Evolutionary conservation across 768 basidiomycete species (phyloP).

Genomic region (Tephrocybe sp.): DNA sequence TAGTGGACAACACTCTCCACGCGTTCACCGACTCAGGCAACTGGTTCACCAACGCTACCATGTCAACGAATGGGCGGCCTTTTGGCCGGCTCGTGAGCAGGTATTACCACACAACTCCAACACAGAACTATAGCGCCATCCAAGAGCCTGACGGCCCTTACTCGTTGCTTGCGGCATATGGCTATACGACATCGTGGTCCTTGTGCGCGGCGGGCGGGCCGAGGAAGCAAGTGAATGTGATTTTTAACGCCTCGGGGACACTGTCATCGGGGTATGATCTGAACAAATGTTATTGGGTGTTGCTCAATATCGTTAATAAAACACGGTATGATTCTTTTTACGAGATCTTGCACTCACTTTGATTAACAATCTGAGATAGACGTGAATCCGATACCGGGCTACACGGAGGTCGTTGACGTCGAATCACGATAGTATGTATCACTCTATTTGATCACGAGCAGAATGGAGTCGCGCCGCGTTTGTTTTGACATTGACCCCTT

Average conservation of each 20-base stretch:
- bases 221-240: constrained; percentile 32
- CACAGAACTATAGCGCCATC: constrained; percentile 35
- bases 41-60: constrained; percentile 41
- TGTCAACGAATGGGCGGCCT: constrained; percentile 27
- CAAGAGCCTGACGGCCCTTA: constrained; percentile 15
- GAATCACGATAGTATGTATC: too few relatives aligned
- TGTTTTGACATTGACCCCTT: too few relatives aligned
- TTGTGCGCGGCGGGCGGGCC: constrained; percentile 32
- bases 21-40: constrained; percentile 33
- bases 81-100: constrained; percentile 39
- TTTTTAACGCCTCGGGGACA: constrained; percentile 31
- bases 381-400: too few relatives aligned
- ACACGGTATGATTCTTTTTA: not conserved
- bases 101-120: constrained; percentile 25
- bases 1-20: constrained; percentile 36
- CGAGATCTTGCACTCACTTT: not conserved
- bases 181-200: constrained; percentile 35
- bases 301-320: not conserved
- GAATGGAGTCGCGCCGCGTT: too few relatives aligned
- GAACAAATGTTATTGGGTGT: constrained; percentile 7
- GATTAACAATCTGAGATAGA: too few relatives aligned
- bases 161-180: constrained; percentile 33
- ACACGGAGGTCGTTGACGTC: too few relatives aligned
- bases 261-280: not conserved
- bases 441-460: too few relatives aligned